Base-by-base conservation (phyloP, 2,329 filamentous ascomycete species). In the Xylaria sp. region DNA sequence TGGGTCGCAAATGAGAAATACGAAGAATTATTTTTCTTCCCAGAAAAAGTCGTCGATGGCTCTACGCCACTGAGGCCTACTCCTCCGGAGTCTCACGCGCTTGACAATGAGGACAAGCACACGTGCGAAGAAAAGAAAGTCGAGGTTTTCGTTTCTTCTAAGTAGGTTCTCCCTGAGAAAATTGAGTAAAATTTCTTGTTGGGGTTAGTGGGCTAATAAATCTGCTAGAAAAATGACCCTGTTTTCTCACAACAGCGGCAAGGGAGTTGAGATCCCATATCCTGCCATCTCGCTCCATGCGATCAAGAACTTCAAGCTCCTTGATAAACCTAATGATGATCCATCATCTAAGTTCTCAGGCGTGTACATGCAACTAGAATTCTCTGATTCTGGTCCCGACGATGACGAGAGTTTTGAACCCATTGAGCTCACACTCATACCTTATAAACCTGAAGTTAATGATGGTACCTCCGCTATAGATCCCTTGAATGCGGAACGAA, bases 241-340 rank as follows among this genome's bases (percentile, higher is more conserved):
- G 69, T 94, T 89, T 82, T 91, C 90, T 72, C 79, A 82, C 13
- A 78, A 84, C 3, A 85, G 84, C 13, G 82, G 84, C 42, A 85
- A 82, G 21, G 92, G 92, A 70, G 81, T 93, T 53, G 85, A 88
- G 48, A 91, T 94, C 72, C 88, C 91, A 0, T 95, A 94, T 79
- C 91, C 90, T 2, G 83, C 88, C 69, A 92, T 95, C 77, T 90
- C 90, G 25, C 89, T 94, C 18, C 92, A 94, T 78, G 92, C 91
- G 0, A 87, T 92, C 74, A 91, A 93, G 79, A 87, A 88, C 65
- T 82, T 87, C 75, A 75, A 78, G 76, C 59, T 64, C 69, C 69
- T 79, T n/a, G 70, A 74, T 42, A 79, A 81, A 53, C 77, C 81
- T 32, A 79, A 82, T 23, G 78, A 81, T 47, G 68, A 75, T 13